Base-by-base conservation (phyloP, 192 early-diverging fungal genomes). In the Backusella parvicylindrica region DNA sequence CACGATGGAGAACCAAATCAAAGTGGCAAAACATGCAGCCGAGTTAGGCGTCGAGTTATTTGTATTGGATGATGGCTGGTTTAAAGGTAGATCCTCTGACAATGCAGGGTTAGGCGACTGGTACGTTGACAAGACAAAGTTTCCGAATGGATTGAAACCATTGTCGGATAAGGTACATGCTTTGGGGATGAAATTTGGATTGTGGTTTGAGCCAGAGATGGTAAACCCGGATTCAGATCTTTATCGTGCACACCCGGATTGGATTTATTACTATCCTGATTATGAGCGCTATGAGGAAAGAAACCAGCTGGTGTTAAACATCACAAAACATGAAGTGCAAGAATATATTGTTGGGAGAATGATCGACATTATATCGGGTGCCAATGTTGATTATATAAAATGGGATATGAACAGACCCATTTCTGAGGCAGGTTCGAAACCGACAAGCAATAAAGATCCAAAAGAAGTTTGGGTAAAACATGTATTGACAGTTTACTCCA, bases 351-450 rank as follows among this genome's bases (percentile, higher is more conserved):
- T 43, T 47, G 64, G 38, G 1, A 60, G 76, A 28, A 31, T 77
- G 5, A 13, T 15, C 0, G 23, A 49, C 13, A 41, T 49, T 30
- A 72, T 72, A n/a, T 23, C 13, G 2, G 30, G 28, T 15, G 65
- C 72, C 6, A 47, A 64, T 23, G 49, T 77, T 5, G 76, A 77
- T 37, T 77, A 72, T 65, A 77, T 77, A 30, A 77, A 77, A 49
- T 77, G 76, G 76, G 76, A 77, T 67, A 77, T 77, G 76, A 77
- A 77, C 16, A 60, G 76, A 32, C 70, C 76, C 28, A 66, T 77
- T 18, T 32, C 36, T n/a, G 70, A 72, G 66, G 76, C 60, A 12
- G 64, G 70, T 3, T 68, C 66, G 13, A 36, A 21, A 21, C 7
- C 38, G 13, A 3, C 9, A 38, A 31, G 32, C 43, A 6, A 60